A percentile compares a stretch with the other conserved stretches of the same genome.
Conservation (phyloP, 2,329 filamentous ascomycete genomes). For the Diplodia seriata region DNA sequence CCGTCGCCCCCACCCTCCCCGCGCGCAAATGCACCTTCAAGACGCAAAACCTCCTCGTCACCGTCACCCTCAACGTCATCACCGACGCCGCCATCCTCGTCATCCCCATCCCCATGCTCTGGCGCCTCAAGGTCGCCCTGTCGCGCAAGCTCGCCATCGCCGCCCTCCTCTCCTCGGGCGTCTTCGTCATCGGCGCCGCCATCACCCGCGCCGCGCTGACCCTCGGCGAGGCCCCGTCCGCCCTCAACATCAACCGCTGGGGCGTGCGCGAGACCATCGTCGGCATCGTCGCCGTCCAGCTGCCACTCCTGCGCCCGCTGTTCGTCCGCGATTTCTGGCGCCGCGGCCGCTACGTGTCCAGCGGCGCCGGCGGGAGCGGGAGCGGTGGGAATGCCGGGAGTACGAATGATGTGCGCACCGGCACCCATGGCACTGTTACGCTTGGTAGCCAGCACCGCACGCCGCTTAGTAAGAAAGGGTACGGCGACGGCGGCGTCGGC, state of each 20-base stretch:
- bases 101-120: constrained; percentile 47
- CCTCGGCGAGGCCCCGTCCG: constrained; percentile 40
- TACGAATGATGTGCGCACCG: not conserved
- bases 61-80: constrained; percentile 43
- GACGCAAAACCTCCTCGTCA: constrained; percentile 42
- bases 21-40: constrained; percentile 42
- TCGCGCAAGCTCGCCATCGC: constrained; percentile 45
- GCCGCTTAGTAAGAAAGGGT: too few relatives aligned
- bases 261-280: constrained; percentile 48
- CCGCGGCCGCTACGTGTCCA: constrained; percentile 28
- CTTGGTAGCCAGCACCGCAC: too few relatives aligned
- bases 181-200: constrained; percentile 48
- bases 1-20: constrained; percentile 40
- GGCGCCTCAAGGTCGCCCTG: constrained; percentile 41
- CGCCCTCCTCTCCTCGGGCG: constrained; percentile 45
- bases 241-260: constrained; percentile 49
- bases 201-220: constrained; percentile 46
- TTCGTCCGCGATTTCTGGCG: constrained; percentile 43
- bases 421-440: too few relatives aligned
- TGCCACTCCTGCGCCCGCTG: constrained; percentile 45
- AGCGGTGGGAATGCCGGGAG: not conserved
- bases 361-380: not conserved
- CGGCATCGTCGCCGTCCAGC: constrained; percentile 48
- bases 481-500: too few relatives aligned
- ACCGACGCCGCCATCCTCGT: constrained; percentile 45